Evolutionary conservation across 2,329 filamentous ascomycete species (phyloP), one percentile per base, ranked within the genome.

Genomic region (Colletotrichum eleusines): DNA sequence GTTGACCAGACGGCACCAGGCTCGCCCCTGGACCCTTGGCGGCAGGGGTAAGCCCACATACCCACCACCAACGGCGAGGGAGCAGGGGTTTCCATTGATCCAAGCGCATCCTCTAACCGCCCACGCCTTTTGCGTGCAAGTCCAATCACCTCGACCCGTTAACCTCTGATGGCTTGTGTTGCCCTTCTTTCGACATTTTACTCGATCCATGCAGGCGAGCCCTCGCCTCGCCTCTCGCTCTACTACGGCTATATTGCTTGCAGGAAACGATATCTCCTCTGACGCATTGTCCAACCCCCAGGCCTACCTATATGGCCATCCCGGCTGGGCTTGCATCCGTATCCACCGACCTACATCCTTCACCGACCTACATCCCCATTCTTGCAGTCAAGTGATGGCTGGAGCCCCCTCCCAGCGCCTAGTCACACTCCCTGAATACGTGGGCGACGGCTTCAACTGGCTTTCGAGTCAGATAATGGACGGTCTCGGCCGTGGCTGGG

Each of bases 21-120:
- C 42, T 63, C 64, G 54, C 66, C 66, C 69, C 69, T 64, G 69
- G 48, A 33, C 61, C 65, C 69, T 55, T 70, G 66, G 69, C 63
- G 35, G 26, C 66, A 68, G 64, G 68, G 53, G 35, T 51, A 6
- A 26, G 51, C 16, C 40, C 42, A 64, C 46, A 48, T 62, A n/a
- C 40, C 66, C 57, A 35, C 55, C 74, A 73, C 58, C 75, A 74
- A 63, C 72, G 73, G 73, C 67, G 69, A 69, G 61, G 75, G 74
- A 77, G 74, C 66, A 75, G 75, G 75, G 48, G 55, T 58, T 64
- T 66, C 78, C 69, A 82, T 83, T 82, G 81, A 81, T 69, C 71
- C 35, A 53, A 62, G 61, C 60, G 51, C 66, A 51, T 63, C 72
- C 75, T 80, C 76, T 83, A 84, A 77, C 82, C 82, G 82, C 82